Evolutionary conservation across 2,329 filamentous ascomycete species (phyloP).

Genomic region (Talaromyces sp.): DNA sequence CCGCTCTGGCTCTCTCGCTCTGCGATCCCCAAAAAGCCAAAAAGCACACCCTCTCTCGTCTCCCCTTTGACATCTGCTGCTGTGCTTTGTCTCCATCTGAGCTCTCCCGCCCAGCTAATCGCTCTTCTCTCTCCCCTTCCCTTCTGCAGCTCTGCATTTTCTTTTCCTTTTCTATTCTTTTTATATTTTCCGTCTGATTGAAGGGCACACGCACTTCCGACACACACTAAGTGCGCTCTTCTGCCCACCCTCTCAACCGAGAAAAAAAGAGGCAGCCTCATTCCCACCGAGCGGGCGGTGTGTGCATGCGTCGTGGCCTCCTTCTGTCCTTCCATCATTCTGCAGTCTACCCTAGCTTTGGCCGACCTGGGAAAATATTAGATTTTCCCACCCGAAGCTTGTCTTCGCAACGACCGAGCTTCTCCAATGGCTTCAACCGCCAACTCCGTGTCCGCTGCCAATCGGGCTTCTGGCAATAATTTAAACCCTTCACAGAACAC

Average conservation of each 20-base stretch:
- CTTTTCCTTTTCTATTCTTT: neutral
- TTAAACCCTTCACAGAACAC: conserved; percentile 36
- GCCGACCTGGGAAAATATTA: conserved; percentile 27
- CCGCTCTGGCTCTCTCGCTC: neutral
- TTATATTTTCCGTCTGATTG: conserved; percentile 1
- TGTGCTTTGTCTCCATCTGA: conserved; percentile 10
- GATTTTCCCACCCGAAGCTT: conserved; percentile 34
- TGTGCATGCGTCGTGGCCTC: conserved; percentile 37
- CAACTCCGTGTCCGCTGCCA: conserved; percentile 36
- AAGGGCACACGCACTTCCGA: conserved; percentile 9
- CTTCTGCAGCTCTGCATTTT: neutral
- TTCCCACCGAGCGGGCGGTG: conserved; percentile 36
- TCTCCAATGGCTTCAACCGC: conserved; percentile 41
- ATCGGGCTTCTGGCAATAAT: conserved; percentile 37
- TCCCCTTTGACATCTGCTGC: conserved; percentile 13
- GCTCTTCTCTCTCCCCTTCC: neutral
- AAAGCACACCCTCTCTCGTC: conserved; percentile 7
- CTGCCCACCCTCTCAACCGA: conserved; percentile 17
- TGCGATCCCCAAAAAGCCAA: conserved; percentile 15
- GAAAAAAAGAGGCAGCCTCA: conserved; percentile 13
- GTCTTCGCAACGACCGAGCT: conserved; percentile 24
- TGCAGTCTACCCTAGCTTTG: conserved; percentile 25
- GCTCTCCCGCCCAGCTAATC: conserved; percentile 4
- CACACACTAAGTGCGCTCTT: conserved; percentile 10
- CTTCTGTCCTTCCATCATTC: conserved; percentile 23